A percentile compares a stretch with the other conserved stretches of the same genome.
Conservation (phyloP, 2,329 filamentous ascomycete genomes). For the Phaeosphaeria sp. region DNA sequence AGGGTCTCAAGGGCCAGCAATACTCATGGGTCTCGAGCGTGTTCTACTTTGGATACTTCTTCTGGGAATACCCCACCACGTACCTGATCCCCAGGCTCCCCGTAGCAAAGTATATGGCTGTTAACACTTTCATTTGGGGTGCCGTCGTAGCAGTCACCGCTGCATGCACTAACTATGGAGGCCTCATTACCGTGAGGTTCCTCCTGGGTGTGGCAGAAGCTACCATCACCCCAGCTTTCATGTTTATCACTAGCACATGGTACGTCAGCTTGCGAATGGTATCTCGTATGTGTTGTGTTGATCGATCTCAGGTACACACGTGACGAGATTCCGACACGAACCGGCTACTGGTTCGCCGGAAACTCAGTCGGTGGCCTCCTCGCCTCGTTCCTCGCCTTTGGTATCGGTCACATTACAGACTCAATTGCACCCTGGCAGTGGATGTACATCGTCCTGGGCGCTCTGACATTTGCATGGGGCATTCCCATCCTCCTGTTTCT, state of each 20-base stretch:
- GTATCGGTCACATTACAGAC: conserved; percentile 19
- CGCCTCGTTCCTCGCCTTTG: conserved; percentile 22
- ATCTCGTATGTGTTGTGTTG: not conserved
- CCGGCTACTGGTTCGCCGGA: conserved; percentile 50
- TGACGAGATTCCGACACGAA: conserved; percentile 43
- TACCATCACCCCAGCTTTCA: conserved; percentile 26
- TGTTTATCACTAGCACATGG: conserved; percentile 37
- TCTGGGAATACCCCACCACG: conserved; percentile 31
- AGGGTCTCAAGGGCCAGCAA: conserved; percentile 54
- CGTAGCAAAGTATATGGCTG: conserved; percentile 29
- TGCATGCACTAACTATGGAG: conserved; percentile 20
- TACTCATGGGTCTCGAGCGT: conserved; percentile 66
- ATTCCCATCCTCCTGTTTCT: conserved; percentile 43
- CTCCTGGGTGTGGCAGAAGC: conserved; percentile 26
- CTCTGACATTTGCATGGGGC: conserved; percentile 29
- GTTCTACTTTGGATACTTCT: conserved; percentile 59
- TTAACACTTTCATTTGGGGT: conserved; percentile 27
- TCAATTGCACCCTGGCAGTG: not conserved
- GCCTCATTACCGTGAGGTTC: conserved; percentile 20
- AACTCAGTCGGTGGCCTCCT: conserved; percentile 39
- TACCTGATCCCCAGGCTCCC: conserved; percentile 27
- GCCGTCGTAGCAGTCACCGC: conserved; percentile 49
- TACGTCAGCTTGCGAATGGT: conserved; percentile 15
- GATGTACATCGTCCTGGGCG: conserved; percentile 17
- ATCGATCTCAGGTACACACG: conserved; percentile 16